Conservation (phyloP, 768 basidiomycete species). For the Sistotremastrum niveocremeum region DNA sequence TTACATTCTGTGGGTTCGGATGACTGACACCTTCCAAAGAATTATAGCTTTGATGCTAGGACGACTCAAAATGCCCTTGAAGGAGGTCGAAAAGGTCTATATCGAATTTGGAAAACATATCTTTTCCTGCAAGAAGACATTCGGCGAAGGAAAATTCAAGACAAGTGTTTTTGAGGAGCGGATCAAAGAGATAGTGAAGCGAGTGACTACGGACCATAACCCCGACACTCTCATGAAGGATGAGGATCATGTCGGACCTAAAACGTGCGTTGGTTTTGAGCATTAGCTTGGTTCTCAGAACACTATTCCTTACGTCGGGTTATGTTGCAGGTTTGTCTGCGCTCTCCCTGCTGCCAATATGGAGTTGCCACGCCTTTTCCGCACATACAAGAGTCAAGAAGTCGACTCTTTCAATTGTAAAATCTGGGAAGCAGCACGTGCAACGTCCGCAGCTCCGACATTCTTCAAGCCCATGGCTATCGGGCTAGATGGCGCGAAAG, state of each 20-base stretch:
- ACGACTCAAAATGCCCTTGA: constrained; percentile 12
- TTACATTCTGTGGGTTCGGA: not conserved
- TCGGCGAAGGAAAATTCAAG: too few relatives aligned
- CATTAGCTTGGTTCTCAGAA: too few relatives aligned
- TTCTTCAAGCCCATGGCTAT: constrained; percentile 15
- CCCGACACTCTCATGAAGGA: too few relatives aligned
- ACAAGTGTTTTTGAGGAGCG: too few relatives aligned
- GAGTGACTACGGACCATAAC: too few relatives aligned
- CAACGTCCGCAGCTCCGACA: constrained; percentile 10
- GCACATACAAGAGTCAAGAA: not conserved
- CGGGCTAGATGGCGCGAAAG: not conserved
- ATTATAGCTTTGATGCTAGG: constrained; percentile 16
- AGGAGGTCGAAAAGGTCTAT: constrained; percentile 11
- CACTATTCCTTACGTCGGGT: not conserved
- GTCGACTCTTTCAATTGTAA: not conserved
- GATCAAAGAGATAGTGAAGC: too few relatives aligned
- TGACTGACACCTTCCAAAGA: constrained; percentile 1
- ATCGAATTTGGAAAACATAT: constrained; percentile 1
- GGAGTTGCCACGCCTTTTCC: not conserved
- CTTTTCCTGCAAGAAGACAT: not conserved
- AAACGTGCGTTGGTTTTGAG: too few relatives aligned
- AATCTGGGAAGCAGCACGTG: constrained; percentile 1
- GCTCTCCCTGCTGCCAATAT: not conserved
- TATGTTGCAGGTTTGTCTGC: constrained; percentile 1
- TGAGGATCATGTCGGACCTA: too few relatives aligned